Percentiles rank a stretch among this genome's conserved stretches.
Conservation (phyloP, 2,329 filamentous ascomycete genomes). For the Botrytis elliptica region DNA sequence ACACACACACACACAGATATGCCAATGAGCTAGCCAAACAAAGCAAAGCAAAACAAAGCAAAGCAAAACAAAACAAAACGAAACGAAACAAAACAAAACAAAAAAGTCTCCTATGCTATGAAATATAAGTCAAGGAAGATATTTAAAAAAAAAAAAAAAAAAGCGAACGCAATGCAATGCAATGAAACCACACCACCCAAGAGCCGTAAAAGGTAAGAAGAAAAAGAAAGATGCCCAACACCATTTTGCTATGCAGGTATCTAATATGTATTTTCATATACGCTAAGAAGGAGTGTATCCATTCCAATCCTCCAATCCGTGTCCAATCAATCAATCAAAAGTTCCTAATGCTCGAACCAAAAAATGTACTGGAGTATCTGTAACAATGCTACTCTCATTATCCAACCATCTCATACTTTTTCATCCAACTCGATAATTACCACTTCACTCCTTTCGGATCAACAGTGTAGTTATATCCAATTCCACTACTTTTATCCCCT, state of each 20-base stretch:
- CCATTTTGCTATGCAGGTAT: slow-evolving; percentile 16
- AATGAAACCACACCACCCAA: background rate
- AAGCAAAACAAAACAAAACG: background rate
- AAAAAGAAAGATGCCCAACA: background rate
- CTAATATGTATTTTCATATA: slow-evolving; percentile 18
- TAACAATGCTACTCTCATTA: slow-evolving; percentile 3
- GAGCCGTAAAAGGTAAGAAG: background rate
- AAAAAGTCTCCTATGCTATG: background rate
- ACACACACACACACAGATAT: background rate
- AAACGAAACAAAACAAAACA: background rate
- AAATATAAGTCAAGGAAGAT: background rate
- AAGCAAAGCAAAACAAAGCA: background rate
- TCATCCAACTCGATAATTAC: slow-evolving; percentile 1
- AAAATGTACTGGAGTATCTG: background rate
- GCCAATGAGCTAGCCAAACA: background rate
- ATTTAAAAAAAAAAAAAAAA: no score
- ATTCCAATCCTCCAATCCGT: background rate
- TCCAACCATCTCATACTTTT: background rate
- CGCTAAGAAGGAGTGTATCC: slow-evolving; percentile 11
- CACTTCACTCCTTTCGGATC: background rate
- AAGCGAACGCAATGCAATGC: background rate
- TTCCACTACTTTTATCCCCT: background rate
- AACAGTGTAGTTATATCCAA: background rate
- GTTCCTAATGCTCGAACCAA: background rate
- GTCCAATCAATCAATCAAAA: background rate